Base-by-base conservation (phyloP, 1,284 basidiomycete genomes). In the Takashimella tepidaria region DNA sequence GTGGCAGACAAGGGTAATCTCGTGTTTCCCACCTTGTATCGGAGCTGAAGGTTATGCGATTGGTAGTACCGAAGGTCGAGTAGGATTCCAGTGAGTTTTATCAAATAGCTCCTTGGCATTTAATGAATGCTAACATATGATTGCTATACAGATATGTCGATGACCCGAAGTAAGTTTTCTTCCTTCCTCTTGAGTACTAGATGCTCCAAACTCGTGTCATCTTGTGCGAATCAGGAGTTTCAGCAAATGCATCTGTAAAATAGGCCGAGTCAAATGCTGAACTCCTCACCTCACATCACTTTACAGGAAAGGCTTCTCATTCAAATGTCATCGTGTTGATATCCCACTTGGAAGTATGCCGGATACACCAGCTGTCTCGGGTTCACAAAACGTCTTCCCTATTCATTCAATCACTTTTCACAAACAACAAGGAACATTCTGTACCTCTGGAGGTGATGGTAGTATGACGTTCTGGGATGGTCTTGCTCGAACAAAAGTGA, bases 371-470 rank as follows among this genome's bases (percentile, higher is more conserved):
- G 68, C 69, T 1, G 46, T 56, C 26, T 44, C 52, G 1, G 54
- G 56, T 46, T 64, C 88, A 62, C 84, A 87, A 0, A 78, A 92
- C 47, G 87, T 98, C 13, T 98, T 83, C 69, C 83, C 92, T 1
- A 92, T 98, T 54, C 98, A 98, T 67, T 87, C 89, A 54, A 88
- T 91, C 65, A 83, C 84, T 1, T 97, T 97, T 81, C 92, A 97
- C 70, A 89, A 89, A 45, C 81, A 86, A 1, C 88, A 95, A 61
- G 92, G 92, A 44, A 98, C 93, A 1, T 97, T 97, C 77, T 88
- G 89, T 26, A 97, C 92, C 0, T 91, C 88, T 57, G 93, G 93
- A 80, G 73, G 73, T 10, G 66, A 85, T 72, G 70, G 68, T 16
- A 56, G 57, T 46, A 49, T 67, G 48, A 67, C 63, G 47, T 62